Base-by-base conservation (phyloP, 1,139 yeast species). In the Taphrina populina region DNA sequence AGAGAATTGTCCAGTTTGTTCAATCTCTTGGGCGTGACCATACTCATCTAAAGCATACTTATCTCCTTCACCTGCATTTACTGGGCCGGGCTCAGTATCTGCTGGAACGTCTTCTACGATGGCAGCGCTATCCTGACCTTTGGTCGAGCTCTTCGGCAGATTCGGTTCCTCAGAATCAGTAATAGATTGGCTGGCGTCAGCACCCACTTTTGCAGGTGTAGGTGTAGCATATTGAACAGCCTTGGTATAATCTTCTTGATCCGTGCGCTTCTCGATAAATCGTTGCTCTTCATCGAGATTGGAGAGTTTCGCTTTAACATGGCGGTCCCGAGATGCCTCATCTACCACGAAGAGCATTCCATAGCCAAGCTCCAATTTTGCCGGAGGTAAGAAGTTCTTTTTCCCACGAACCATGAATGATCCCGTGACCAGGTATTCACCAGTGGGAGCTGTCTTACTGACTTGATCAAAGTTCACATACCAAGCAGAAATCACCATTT, bases 341-440 rank as follows among this genome's bases (percentile, higher is more conserved):
- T 81, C 82, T 4, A 83, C 79, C 55, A 84, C 72, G 84, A 94
- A 86, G 59, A 86, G 68, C 59, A 92, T 77, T 0, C 87, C 96
- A 61, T 88, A 75, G 0, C 98, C 98, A 95, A 92, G 84, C 0
- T 83, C 90, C 64, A 88, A 70, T 64, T 83, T 95, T 13, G 83
- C 77, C 1, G 96, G 95, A 0, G 95, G 95, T 64, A 90, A 72
- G 61, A 72, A 79, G 23, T 76, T 79, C 66, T 83, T 83, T 39
- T 76, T 73, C 7, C 79, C 80, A 34, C 78, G 74, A 54, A 79
- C 75, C 55, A 77, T 76, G 60, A 90, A 78, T 47, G 75, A 70
- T 6, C 94, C 95, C 5, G 84, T 73, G 1, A 82, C 77, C 47
- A 88, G 72, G 27, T 85, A 75, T 6, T 79, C 76, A 0, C 81